phyloP scores from a whole-genome alignment of 495 filamentous ascomycete species.

The Penicillium canescens region DNA sequence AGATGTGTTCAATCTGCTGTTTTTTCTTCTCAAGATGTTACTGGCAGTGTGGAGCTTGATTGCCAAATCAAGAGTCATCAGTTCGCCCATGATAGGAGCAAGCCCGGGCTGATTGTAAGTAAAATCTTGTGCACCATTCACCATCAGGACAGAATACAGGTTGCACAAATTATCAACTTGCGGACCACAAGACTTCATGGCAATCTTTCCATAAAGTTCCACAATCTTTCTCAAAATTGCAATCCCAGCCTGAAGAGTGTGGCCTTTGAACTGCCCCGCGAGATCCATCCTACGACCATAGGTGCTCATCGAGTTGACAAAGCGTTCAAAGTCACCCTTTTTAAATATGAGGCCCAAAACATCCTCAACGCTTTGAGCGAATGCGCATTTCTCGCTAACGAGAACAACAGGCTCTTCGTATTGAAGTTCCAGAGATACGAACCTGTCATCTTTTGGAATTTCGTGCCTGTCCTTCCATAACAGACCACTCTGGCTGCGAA shows the following conservation, averaged over 20 bases:
- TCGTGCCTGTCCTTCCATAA: slow-evolving; percentile 8
- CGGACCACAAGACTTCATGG: too few species aligned
- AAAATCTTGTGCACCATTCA: too few species aligned
- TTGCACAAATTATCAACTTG: too few species aligned
- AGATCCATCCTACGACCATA: too few species aligned
- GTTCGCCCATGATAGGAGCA: too few species aligned
- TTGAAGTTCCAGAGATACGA: slow-evolving; percentile 2
- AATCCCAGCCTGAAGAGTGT: background rate
- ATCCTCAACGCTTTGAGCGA: background rate
- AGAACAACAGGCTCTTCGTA: background rate
- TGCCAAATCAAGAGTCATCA: background rate
- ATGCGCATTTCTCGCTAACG: background rate
- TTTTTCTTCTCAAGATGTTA: background rate
- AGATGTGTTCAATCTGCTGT: background rate
- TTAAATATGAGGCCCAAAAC: slow-evolving; percentile 1
- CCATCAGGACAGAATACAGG: too few species aligned
- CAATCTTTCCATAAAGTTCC: background rate
- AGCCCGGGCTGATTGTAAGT: too few species aligned
- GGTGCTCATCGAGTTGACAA: too few species aligned
- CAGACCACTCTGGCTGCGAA: slow-evolving; percentile 1
- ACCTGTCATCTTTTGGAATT: background rate
- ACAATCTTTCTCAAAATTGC: background rate
- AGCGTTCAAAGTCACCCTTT: background rate
- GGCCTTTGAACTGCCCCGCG: too few species aligned
- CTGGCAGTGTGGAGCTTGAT: background rate